A percentile compares a stretch with the other conserved stretches of the same genome.
phyloP scores from a whole-genome alignment of 441 rosid species.

The Bruguiera hainesii region DNA sequence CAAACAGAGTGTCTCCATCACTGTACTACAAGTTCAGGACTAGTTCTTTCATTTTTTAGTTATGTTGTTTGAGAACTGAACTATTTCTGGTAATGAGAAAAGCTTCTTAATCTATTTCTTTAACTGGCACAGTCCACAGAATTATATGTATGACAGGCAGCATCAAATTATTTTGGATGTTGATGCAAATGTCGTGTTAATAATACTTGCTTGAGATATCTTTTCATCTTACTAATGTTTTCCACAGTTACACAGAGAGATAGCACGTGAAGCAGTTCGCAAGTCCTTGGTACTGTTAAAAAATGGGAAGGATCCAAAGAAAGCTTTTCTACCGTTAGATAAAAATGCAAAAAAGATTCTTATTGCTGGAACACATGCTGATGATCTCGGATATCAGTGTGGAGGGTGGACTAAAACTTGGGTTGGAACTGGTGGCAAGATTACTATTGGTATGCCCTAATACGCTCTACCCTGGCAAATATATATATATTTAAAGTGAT shows the following conservation, averaged over 20 bases:
- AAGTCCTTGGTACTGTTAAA: constrained; percentile 84
- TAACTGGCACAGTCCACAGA: background rate
- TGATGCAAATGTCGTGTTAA: background rate
- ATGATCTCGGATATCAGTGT: constrained; percentile 86
- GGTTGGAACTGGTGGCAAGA: constrained; percentile 68
- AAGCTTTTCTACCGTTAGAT: constrained; percentile 68
- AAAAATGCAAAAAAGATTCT: constrained; percentile 63
- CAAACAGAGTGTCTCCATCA: background rate
- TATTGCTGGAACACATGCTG: constrained; percentile 76
- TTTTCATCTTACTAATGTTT: constrained; percentile 4
- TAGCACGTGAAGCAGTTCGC: constrained; percentile 82
- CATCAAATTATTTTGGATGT: background rate
- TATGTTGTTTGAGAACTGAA: too few relatives aligned
- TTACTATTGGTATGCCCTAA: constrained; percentile 65
- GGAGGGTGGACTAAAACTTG: constrained; percentile 89
- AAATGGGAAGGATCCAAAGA: constrained; percentile 59
- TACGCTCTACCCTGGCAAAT: background rate
- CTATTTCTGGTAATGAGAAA: background rate
- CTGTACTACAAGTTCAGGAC: background rate
- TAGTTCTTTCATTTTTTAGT: background rate
- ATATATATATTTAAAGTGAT: too few relatives aligned
- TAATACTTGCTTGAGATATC: constrained; percentile 9
- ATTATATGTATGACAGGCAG: background rate
- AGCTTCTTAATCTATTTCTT: background rate
- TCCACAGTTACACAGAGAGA: constrained; percentile 69